Conservation (phyloP, 768 basidiomycete genomes). For the Arthromyces matolae region DNA sequence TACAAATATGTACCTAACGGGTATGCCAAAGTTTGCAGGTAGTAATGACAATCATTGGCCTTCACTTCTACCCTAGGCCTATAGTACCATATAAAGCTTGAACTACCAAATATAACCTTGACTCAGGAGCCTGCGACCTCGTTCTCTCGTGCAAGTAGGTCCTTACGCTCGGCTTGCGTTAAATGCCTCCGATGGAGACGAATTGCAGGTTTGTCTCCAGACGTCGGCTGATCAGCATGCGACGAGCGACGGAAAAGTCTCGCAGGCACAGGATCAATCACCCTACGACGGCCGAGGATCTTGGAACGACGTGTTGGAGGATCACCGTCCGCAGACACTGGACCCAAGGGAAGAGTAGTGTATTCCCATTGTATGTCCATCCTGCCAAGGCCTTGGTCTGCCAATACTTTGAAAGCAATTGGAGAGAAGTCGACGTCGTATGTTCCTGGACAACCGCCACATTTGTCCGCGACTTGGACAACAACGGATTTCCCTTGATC, state of each 20-base stretch:
- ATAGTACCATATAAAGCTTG: too few species aligned
- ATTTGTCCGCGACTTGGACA: constrained; percentile 15
- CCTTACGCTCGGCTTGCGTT: too few species aligned
- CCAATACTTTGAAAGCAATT: constrained; percentile 8
- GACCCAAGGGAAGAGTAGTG: constrained; percentile 1
- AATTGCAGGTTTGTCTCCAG: too few species aligned
- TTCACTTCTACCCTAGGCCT: too few species aligned
- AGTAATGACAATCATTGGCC: too few species aligned
- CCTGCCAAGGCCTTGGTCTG: constrained; percentile 4
- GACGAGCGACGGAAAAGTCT: not conserved
- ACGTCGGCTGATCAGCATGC: too few species aligned
- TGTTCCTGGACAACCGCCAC: constrained; percentile 1
- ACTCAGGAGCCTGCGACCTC: too few species aligned
- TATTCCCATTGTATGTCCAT: constrained; percentile 11
- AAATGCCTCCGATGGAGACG: too few species aligned
- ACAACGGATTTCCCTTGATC: constrained; percentile 16
- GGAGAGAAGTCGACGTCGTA: constrained; percentile 16
- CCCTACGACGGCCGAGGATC: not conserved
- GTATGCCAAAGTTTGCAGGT: too few species aligned
- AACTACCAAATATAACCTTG: too few species aligned
- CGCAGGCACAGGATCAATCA: not conserved
- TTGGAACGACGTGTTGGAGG: not conserved
- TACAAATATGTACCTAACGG: too few species aligned
- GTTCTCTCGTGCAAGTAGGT: too few species aligned
- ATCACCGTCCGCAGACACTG: not conserved